phyloP scores from a whole-genome alignment of 2,329 filamentous ascomycete species.

The Colletotrichum sp. region DNA sequence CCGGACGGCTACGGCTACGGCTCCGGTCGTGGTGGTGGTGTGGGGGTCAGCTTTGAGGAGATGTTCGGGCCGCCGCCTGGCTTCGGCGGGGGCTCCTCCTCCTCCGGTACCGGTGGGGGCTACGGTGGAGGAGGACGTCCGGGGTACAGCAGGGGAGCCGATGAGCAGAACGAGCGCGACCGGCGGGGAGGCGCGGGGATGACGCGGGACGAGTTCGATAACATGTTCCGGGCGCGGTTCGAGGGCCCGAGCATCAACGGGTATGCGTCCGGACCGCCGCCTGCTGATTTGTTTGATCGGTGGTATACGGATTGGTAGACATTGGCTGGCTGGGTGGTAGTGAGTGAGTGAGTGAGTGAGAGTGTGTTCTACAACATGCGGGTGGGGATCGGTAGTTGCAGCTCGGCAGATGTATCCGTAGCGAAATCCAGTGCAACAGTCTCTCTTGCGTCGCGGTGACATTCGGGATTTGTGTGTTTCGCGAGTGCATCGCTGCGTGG shows the following conservation, averaged over 20 bases:
- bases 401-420: neutral
- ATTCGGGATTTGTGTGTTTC: neutral
- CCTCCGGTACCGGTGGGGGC: neutral
- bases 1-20: neutral
- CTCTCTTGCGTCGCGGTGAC: neutral
- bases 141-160: neutral
- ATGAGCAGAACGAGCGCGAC: neutral
- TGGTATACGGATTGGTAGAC: slow-evolving; percentile 1
- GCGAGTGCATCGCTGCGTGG: neutral
- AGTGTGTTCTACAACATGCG: neutral
- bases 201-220: neutral
- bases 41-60: neutral
- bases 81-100: neutral
- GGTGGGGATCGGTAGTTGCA: neutral
- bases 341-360: neutral
- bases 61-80: neutral
- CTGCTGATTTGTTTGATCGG: neutral
- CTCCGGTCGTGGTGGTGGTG: neutral
- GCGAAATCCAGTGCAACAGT: neutral
- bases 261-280: neutral
- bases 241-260: neutral
- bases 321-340: neutral
- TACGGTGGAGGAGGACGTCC: neutral
- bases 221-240: neutral
- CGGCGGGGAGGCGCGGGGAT: neutral